phyloP scores from a whole-genome alignment of 306 rosid genomes.

The apple (Malus domestica) region ASM211411v1 NC_041789.1:23755001-23755500 shows the following conservation, averaged over 20 bases:
- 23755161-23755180: conserved; percentile 73
- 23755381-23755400: conserved; percentile 40
- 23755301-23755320: conserved; percentile 45
- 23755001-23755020: neutral
- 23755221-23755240: conserved; percentile 73
- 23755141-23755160: conserved; percentile 53
- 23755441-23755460: conserved; percentile 58
- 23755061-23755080: conserved; percentile 41
- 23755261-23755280: conserved; percentile 45
- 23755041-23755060: conserved; percentile 25
- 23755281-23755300: conserved; percentile 47
- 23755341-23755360: conserved; percentile 42
- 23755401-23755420: conserved; percentile 66
- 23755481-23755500: conserved; percentile 34
- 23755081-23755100: conserved; percentile 50
- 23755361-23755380: conserved; percentile 50
- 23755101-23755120: conserved; percentile 36
- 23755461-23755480: conserved; percentile 43
- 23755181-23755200: conserved; percentile 46
- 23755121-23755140: conserved; percentile 52
- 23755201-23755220: conserved; percentile 45
- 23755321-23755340: conserved; percentile 26
- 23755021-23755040: conserved; percentile 39
- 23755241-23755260: conserved; percentile 47
- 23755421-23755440: conserved; percentile 49